These are phyloP conservation scores for Eucalyptus sp. DNA, from an alignment of 345 rosid species.

Conservation along the genomic window DNA sequence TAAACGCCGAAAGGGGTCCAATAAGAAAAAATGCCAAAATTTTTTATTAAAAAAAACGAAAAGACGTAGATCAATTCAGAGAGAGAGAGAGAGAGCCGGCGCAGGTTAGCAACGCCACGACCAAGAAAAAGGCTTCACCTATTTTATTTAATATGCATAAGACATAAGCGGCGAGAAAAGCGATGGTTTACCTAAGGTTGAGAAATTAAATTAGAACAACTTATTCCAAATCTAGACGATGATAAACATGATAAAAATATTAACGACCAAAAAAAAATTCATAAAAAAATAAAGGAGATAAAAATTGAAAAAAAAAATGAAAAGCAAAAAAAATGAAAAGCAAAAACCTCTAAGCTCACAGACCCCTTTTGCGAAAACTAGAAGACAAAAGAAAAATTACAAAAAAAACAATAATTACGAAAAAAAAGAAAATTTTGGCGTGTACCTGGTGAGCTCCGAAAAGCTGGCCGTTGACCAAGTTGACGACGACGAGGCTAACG, in stretches of 20 bases:
- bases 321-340: background rate
- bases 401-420: background rate
- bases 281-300: background rate
- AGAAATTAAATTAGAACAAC: background rate
- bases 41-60: background rate
- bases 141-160: background rate
- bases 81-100: background rate
- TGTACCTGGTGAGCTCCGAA: slow-evolving; percentile 9
- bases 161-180: background rate
- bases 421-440: background rate
- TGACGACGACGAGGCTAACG: slow-evolving; percentile 26
- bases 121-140: background rate
- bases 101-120: background rate
- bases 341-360: background rate
- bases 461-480: slow-evolving; percentile 25
- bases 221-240: background rate
- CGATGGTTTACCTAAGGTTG: background rate
- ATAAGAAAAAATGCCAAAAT: background rate
- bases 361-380: background rate
- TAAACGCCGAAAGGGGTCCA: background rate
- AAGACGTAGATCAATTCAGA: too few species aligned
- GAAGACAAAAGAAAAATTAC: background rate
- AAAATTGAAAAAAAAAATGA: background rate
- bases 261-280: too few species aligned
- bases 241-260: background rate